These are phyloP conservation scores for Trichoderma gracile DNA, from an alignment of 2,329 filamentous ascomycete species.

Conservation along the genomic window DNA sequence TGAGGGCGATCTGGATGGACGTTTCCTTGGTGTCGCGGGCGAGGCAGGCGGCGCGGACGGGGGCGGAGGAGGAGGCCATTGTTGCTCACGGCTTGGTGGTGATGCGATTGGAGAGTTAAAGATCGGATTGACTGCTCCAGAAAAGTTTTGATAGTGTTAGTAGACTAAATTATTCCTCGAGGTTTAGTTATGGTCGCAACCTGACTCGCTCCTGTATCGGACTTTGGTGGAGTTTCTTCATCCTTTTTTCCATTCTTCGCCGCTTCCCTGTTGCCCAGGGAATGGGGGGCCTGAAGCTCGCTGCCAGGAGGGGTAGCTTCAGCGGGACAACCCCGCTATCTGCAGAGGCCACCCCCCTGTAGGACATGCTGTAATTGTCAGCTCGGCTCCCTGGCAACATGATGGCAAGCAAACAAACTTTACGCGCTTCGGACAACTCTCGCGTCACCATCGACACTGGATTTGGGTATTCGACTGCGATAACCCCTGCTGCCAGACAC, in stretches of 20 bases:
- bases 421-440: constrained; percentile 4
- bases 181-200: neutral
- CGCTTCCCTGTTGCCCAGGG: neutral
- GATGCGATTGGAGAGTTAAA: neutral
- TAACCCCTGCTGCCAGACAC: neutral
- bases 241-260: neutral
- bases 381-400: constrained; percentile 25
- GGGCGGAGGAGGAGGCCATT: constrained; percentile 12
- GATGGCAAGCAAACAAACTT: neutral
- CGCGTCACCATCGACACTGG: constrained; percentile 6
- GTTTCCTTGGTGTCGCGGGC: constrained; percentile 96
- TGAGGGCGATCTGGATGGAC: constrained; percentile 89
- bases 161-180: neutral
- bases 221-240: constrained; percentile 2
- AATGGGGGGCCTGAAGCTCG: neutral
- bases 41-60: constrained; percentile 56
- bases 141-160: neutral
- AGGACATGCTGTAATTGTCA: constrained; percentile 21
- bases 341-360: constrained; percentile 32
- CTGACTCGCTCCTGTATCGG: constrained; percentile 26
- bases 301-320: constrained; percentile 21
- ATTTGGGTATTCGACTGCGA: constrained; percentile 7
- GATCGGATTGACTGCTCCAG: no score
- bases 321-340: constrained; percentile 37
- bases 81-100: neutral